Percentiles rank a stretch among this genome's conserved stretches.
These are phyloP conservation scores for Carex kokanica DNA, from an alignment of 176 grass and related monocot genomes.

Conservation along the genomic window DNA sequence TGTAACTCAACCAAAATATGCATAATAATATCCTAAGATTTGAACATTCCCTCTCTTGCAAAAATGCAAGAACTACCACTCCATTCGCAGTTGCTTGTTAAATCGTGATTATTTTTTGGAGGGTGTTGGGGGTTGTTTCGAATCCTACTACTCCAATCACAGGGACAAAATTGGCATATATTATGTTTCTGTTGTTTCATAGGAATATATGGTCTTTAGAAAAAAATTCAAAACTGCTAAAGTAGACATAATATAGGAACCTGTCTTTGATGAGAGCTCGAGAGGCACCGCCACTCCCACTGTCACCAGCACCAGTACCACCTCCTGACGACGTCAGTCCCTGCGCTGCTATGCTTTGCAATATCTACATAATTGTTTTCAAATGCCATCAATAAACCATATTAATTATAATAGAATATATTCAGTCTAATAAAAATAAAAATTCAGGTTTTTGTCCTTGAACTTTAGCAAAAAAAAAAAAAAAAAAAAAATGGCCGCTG, in stretches of 20 bases:
- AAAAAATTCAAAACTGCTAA: background rate
- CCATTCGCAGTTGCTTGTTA: background rate
- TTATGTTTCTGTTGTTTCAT: background rate
- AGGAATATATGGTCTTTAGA: background rate
- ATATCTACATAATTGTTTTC: constrained; percentile 40
- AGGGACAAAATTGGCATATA: background rate
- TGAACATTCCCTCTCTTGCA: background rate
- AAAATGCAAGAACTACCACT: background rate
- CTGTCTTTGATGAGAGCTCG: constrained; percentile 80
- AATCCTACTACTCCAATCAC: background rate
- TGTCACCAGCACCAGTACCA: constrained; percentile 56
- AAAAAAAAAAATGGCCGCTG: background rate
- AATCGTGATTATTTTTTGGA: background rate
- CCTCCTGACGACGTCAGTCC: constrained; percentile 71
- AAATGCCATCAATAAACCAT: background rate
- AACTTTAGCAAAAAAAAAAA: background rate
- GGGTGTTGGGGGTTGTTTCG: background rate
- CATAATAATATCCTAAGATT: background rate
- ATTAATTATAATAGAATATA: background rate
- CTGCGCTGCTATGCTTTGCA: constrained; percentile 71
- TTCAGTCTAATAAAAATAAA: background rate
- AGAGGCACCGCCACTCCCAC: constrained; percentile 67
- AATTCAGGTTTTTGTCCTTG: background rate
- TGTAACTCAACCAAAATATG: background rate
- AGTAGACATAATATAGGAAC: constrained; percentile 28